Evolutionary conservation across 768 basidiomycete species (phyloP), one percentile per base, ranked within the genome.

Genomic region (Terana coerulea): DNA sequence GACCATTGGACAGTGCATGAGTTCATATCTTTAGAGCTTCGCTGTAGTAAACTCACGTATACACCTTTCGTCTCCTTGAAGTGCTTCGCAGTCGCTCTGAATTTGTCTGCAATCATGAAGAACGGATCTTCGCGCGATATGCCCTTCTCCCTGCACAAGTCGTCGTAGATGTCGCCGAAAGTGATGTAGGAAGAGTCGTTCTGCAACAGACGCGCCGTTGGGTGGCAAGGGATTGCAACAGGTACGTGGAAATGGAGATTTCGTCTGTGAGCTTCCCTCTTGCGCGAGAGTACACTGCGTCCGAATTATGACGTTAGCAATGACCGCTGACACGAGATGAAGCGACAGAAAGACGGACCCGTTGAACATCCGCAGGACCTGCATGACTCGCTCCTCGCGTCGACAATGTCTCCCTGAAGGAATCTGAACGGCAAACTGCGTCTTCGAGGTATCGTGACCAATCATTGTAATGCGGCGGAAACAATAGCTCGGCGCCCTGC

Each of bases 301-400:
- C 40, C 15, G 15, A 34, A 22, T 47, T 10, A 10, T 10, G 10
- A 34, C 7, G 22, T 49, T 8, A 28, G 35, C 29, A 28, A 15
- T 14, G 25, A 15, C n/a, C 24, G 5, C 36, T 7, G 33, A 24
- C 56, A 51, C 39, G 10, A 17, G 14, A 49, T 50, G 17, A 48
- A 31, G 15, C 9, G 39, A 31, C 34, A 22, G 15, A 17, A 11
- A 64, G n/a, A n/a, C 81, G 35, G 55, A 95, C 94, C 84, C 83
- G 62, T 97, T 98, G 70, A 98, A 90, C 49, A 88, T 90, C n/a
- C 97, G 83, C 71, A 95, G 88, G 17, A 97, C 71, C 61, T 98
- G 93, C 67, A 88, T 87, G 37, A 95, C 83, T 44, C 91, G 77
- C 61, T 99, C 95, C 71, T 99, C 95, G 28, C 97, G 80, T 22